Percentiles rank a stretch among this genome's conserved stretches.
Evolutionary conservation across 768 basidiomycete species (phyloP).

Genomic region (Boletus rubropictus): DNA sequence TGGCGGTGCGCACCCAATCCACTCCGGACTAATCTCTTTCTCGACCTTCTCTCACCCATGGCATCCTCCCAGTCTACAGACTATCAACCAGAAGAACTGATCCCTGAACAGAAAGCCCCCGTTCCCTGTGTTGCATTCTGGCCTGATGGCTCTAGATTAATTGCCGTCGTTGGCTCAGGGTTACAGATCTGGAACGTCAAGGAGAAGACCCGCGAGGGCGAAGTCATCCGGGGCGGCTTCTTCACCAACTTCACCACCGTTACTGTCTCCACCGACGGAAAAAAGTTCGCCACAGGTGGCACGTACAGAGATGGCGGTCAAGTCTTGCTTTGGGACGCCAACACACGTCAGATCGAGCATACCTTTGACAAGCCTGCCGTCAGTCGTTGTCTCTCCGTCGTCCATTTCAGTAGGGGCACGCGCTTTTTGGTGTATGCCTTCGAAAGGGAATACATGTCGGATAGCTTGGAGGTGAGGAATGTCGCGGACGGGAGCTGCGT

Average conservation of each 20-base stretch:
- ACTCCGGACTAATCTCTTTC: conserved; percentile 1
- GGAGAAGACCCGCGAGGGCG: conserved; percentile 18
- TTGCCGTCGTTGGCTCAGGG: conserved; percentile 23
- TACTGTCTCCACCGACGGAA: conserved; percentile 21
- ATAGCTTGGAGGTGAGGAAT: conserved; percentile 15
- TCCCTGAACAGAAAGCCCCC: conserved; percentile 15
- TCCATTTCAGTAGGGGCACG: conserved; percentile 20
- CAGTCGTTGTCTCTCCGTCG: conserved; percentile 21
- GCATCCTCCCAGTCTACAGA: conserved; percentile 1
- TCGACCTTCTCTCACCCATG: conserved; percentile 13
- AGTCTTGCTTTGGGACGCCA: conserved; percentile 20
- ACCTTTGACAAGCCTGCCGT: conserved; percentile 21
- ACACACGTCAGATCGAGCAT: conserved; percentile 19
- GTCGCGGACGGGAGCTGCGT: conserved; percentile 12
- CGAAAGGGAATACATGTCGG: conserved; percentile 25
- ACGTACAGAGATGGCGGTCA: conserved; percentile 23
- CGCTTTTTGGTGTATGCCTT: conserved; percentile 19
- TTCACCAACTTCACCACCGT: conserved; percentile 26
- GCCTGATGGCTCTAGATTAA: conserved; percentile 23
- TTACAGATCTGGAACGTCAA: conserved; percentile 24
- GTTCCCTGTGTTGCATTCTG: conserved; percentile 21
- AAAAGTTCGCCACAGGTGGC: conserved; percentile 21
- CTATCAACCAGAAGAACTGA: conserved; percentile 12
- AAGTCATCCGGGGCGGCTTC: conserved; percentile 20
- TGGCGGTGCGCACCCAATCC: conserved; percentile 10